Conservation (phyloP, 768 basidiomycete species). For the Pulveroboletus sp. region DNA sequence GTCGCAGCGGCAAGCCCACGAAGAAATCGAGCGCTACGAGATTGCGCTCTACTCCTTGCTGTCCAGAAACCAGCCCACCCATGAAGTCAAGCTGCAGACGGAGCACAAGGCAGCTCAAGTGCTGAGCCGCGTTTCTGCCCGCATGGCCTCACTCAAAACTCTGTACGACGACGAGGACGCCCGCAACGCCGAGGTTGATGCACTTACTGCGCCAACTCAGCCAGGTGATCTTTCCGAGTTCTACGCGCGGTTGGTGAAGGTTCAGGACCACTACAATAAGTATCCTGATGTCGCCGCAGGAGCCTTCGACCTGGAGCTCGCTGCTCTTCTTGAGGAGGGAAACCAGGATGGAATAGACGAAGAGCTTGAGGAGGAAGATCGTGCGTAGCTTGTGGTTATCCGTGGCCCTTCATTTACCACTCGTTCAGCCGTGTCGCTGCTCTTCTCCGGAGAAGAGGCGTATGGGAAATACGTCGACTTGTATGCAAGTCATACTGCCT, state of each 20-base stretch:
- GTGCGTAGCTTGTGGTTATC: slow-evolving; percentile 47
- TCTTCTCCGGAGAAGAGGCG: slow-evolving; percentile 96
- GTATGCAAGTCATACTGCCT: slow-evolving; percentile 83
- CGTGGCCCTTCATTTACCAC: slow-evolving; percentile 7
- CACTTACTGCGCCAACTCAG: slow-evolving; percentile 55
- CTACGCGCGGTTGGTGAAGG: slow-evolving; percentile 92
- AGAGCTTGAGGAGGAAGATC: slow-evolving; percentile 79
- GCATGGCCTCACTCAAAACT: slow-evolving; percentile 61
- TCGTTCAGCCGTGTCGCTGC: slow-evolving; percentile 62
- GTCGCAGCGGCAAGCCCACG: slow-evolving; percentile 92
- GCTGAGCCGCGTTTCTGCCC: slow-evolving; percentile 77
- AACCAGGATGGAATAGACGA: slow-evolving; percentile 67
- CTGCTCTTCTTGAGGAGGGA: slow-evolving; percentile 74
- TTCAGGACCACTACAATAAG: slow-evolving; percentile 95
- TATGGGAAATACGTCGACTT: slow-evolving; percentile 95
- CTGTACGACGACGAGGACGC: slow-evolving; percentile 77
- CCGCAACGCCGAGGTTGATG: slow-evolving; percentile 63
- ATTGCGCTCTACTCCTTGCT: slow-evolving; percentile 82
- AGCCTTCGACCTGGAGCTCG: slow-evolving; percentile 81
- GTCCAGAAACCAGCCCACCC: slow-evolving; percentile 59
- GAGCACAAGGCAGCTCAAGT: slow-evolving; percentile 91
- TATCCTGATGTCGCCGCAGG: slow-evolving; percentile 88
- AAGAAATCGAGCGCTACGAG: slow-evolving; percentile 93
- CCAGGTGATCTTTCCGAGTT: slow-evolving; percentile 87
- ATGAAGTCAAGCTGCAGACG: slow-evolving; percentile 65